phyloP scores from a whole-genome alignment of 2,329 filamentous ascomycete genomes.

The Exophiala phaeomuriformis region DNA sequence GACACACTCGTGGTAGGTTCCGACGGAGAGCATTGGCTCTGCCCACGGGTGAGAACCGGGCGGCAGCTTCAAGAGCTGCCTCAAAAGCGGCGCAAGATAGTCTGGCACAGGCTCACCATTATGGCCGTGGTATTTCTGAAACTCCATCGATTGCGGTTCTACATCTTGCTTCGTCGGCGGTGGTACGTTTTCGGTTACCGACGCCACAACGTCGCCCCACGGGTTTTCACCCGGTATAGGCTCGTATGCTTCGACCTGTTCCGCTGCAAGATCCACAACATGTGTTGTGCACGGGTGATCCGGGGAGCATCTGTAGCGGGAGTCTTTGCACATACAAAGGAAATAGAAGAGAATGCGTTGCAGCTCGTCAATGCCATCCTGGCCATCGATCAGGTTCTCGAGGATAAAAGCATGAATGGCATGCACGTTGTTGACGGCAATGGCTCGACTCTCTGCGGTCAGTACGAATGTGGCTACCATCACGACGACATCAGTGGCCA shows the following conservation, averaged over 20 bases:
- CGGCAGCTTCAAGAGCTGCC: no score
- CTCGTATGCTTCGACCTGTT: constrained; percentile 1
- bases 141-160: no score
- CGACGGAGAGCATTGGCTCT: neutral
- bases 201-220: no score
- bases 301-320: constrained; percentile 11
- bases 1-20: neutral
- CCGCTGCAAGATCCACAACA: neutral
- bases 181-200: no score
- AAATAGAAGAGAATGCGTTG: constrained; percentile 8
- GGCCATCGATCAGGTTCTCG: constrained; percentile 2
- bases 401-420: constrained; percentile 15
- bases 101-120: no score
- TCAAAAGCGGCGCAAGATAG: no score
- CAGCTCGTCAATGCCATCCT: constrained; percentile 3
- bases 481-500: constrained; percentile 14
- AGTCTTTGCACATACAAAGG: constrained; percentile 10
- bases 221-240: no score
- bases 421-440: constrained; percentile 9
- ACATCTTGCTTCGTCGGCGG: no score
- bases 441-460: neutral
- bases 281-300: constrained; percentile 11
- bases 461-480: constrained; percentile 16
- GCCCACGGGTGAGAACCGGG: neutral
- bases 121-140: no score